Percentiles rank a stretch among this genome's conserved stretches.
phyloP scores from a whole-genome alignment of 352 stramenopile species.

The Thalassiosira mediterranea region DNA sequence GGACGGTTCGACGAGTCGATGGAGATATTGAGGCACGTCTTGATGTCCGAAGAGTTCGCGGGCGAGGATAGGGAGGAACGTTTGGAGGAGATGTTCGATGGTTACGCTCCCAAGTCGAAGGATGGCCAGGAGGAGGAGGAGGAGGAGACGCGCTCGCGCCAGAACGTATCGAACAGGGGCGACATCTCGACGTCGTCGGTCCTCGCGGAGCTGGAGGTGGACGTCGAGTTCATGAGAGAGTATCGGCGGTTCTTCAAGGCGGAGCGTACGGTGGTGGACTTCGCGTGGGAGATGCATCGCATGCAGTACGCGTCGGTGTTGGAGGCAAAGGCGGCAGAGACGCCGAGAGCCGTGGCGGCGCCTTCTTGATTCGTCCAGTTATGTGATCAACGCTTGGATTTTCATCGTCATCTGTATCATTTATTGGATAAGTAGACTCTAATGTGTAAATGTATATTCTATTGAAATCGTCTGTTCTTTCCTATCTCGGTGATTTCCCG shows the following conservation, averaged over 20 bases:
- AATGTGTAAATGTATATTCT: too few relatives aligned
- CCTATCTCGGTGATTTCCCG: too few relatives aligned
- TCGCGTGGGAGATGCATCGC: constrained; percentile 52
- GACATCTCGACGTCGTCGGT: constrained; percentile 45
- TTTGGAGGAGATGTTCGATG: constrained; percentile 23
- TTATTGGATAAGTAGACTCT: too few relatives aligned
- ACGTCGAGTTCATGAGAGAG: constrained; percentile 41
- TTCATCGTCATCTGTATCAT: too few relatives aligned
- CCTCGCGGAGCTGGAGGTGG: constrained; percentile 46
- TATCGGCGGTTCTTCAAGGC: constrained; percentile 57
- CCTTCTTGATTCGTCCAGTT: too few relatives aligned
- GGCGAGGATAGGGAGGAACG: constrained; percentile 3
- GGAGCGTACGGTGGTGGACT: constrained; percentile 60
- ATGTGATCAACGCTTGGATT: too few relatives aligned
- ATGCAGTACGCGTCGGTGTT: constrained; percentile 51
- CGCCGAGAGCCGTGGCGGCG: too few relatives aligned
- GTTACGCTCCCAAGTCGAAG: constrained; percentile 1
- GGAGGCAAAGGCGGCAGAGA: too few relatives aligned
- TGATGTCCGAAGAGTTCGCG: constrained; percentile 21
- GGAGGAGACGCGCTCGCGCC: background rate
- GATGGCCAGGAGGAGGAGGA: constrained; percentile 3
- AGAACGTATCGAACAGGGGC: constrained; percentile 33
- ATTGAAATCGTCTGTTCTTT: too few relatives aligned
- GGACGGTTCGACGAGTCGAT: constrained; percentile 62
- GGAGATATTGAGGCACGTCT: constrained; percentile 47